A percentile compares a stretch with the other conserved stretches of the same genome.
Conservation (phyloP, 345 rosid genomes). For the Geranium brycei region DNA sequence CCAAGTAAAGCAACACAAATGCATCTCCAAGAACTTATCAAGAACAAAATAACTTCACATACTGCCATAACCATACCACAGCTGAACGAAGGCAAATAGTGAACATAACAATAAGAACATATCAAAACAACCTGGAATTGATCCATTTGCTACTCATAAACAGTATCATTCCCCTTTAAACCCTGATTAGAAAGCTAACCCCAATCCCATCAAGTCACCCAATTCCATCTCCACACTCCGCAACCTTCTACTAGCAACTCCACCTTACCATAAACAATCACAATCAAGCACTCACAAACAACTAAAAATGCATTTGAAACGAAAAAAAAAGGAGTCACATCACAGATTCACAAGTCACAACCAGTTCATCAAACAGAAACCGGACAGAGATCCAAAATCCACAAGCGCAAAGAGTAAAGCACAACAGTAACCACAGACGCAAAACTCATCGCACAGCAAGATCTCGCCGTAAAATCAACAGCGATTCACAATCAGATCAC, state of each 20-base stretch:
- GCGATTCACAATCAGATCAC: not conserved
- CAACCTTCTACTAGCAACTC: not conserved
- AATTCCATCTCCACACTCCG: not conserved
- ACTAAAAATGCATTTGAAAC: not conserved
- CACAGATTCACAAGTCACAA: not conserved
- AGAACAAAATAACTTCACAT: no score
- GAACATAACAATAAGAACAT: not conserved
- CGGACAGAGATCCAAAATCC: not conserved
- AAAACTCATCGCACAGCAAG: not conserved
- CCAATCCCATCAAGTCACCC: not conserved
- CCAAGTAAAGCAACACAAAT: not conserved
- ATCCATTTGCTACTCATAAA: not conserved
- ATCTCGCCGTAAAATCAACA: not conserved
- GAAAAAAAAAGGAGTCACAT: no score
- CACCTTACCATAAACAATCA: not conserved
- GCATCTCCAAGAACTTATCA: no score
- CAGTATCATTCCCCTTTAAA: not conserved
- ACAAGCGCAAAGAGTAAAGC: not conserved
- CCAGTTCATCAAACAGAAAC: not conserved
- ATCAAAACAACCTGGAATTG: not conserved
- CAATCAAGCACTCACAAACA: not conserved
- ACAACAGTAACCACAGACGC: not conserved
- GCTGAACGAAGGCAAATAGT: no score
- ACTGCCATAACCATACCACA: not conserved
- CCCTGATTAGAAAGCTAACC: not conserved